Conservation (phyloP, 352 stramenopile species). For the Phytopythium vexans region DNA sequence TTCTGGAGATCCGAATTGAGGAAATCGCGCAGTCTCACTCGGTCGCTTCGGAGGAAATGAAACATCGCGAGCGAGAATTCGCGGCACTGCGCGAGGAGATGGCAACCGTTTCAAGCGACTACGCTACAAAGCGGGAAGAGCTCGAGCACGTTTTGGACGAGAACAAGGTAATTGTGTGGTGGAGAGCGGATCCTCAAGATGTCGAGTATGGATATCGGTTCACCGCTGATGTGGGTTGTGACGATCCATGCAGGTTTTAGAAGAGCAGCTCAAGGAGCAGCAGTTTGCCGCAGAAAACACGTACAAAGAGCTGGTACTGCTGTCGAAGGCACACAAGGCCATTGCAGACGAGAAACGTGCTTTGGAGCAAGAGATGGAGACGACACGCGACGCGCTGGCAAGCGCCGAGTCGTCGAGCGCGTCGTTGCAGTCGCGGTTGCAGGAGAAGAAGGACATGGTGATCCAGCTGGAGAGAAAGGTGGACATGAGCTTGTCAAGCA, state of each 20-base stretch:
- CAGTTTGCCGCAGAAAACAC: constrained; percentile 55
- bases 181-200: background rate
- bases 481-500: background rate
- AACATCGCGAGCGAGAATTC: constrained; percentile 54
- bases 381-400: constrained; percentile 41
- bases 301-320: constrained; percentile 77
- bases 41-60: constrained; percentile 52
- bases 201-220: background rate
- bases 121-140: constrained; percentile 59
- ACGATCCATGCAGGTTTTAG: constrained; percentile 30
- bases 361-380: constrained; percentile 43
- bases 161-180: constrained; percentile 27
- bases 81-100: constrained; percentile 61
- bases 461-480: constrained; percentile 71
- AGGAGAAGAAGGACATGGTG: constrained; percentile 61
- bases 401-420: constrained; percentile 58
- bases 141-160: constrained; percentile 50
- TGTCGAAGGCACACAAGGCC: constrained; percentile 78
- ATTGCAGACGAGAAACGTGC: constrained; percentile 56
- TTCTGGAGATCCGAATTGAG: constrained; percentile 72
- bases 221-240: constrained; percentile 1
- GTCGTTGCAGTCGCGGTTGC: constrained; percentile 48
- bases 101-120: constrained; percentile 59
- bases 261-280: constrained; percentile 59
- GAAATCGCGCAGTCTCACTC: constrained; percentile 71